Conservation (phyloP, 805 yeast species). For the Blastobotrys mokoenaii region DNA sequence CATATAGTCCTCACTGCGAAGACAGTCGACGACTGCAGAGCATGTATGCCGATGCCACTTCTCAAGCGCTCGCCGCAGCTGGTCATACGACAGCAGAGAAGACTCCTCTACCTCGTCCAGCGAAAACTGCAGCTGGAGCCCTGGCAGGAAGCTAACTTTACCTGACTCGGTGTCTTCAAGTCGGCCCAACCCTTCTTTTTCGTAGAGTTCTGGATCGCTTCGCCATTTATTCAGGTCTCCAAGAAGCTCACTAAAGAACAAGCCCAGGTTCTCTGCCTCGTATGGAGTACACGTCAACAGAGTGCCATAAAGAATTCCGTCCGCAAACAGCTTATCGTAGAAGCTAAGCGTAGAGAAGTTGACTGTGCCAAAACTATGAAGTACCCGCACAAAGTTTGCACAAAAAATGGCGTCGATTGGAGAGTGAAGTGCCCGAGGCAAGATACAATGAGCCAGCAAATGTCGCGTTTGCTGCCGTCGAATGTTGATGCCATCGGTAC, state of each 20-base stretch:
- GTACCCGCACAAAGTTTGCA: slow-evolving; percentile 48
- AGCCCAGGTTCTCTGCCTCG: slow-evolving; percentile 78
- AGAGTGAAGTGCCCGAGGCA: slow-evolving; percentile 73
- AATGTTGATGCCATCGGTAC: not conserved
- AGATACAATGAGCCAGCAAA: slow-evolving; percentile 55
- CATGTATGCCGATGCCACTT: slow-evolving; percentile 49
- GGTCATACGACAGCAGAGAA: slow-evolving; percentile 25
- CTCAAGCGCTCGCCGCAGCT: slow-evolving; percentile 36
- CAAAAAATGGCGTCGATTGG: slow-evolving; percentile 73
- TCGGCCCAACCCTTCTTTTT: slow-evolving; percentile 23
- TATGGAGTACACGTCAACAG: slow-evolving; percentile 61
- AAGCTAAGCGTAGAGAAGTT: slow-evolving; percentile 34
- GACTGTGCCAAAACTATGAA: slow-evolving; percentile 36
- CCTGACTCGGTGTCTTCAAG: slow-evolving; percentile 8
- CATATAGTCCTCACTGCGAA: slow-evolving; percentile 52
- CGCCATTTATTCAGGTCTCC: slow-evolving; percentile 40
- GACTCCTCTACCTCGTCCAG: slow-evolving; percentile 13
- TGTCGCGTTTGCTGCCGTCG: slow-evolving; percentile 17
- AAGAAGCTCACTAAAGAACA: slow-evolving; percentile 55
- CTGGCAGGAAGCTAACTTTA: slow-evolving; percentile 16
- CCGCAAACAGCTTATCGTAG: slow-evolving; percentile 40
- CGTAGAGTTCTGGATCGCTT: slow-evolving; percentile 29
- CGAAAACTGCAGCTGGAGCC: slow-evolving; percentile 16
- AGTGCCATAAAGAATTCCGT: slow-evolving; percentile 44
- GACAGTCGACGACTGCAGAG: slow-evolving; percentile 34